phyloP scores from a whole-genome alignment of 2,329 filamentous ascomycete genomes.

The Stagonosporopsis vannaccii region DNA sequence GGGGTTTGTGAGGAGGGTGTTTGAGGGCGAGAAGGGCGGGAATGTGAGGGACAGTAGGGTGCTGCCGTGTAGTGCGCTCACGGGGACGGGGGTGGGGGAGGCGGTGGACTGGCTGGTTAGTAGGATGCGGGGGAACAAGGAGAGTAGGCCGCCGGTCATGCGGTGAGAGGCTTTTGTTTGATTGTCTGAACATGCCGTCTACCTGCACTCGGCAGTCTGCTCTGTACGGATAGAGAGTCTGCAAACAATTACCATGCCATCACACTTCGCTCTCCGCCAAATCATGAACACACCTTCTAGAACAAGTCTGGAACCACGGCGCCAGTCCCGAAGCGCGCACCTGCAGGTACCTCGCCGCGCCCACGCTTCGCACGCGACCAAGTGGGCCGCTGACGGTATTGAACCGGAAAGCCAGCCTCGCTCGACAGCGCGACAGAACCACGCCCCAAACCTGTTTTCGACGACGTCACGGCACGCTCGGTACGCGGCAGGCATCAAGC shows the following conservation, averaged over 20 bases:
- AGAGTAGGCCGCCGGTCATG: constrained; percentile 90
- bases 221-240: no score
- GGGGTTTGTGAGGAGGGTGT: constrained; percentile 91
- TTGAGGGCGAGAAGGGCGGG: constrained; percentile 88
- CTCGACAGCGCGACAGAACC: not conserved
- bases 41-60: constrained; percentile 90
- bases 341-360: constrained; percentile 10
- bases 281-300: constrained; percentile 5
- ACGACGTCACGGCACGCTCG: constrained; percentile 2
- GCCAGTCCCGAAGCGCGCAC: not conserved
- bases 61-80: constrained; percentile 89
- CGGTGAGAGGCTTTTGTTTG: constrained; percentile 70
- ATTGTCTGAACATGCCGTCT: no score
- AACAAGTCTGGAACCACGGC: constrained; percentile 3
- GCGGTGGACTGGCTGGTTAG: constrained; percentile 97
- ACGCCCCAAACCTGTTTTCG: constrained; percentile 1
- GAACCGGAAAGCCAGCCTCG: not conserved
- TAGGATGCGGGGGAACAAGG: constrained; percentile 95
- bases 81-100: constrained; percentile 82
- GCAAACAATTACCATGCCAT: no score
- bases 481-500: constrained; percentile 1
- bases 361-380: not conserved
- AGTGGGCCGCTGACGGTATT: constrained; percentile 6
- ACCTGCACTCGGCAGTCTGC: no score
- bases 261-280: no score